Base-by-base conservation (phyloP, 257 asterid genomes). In the Cinchona pubescens region DNA sequence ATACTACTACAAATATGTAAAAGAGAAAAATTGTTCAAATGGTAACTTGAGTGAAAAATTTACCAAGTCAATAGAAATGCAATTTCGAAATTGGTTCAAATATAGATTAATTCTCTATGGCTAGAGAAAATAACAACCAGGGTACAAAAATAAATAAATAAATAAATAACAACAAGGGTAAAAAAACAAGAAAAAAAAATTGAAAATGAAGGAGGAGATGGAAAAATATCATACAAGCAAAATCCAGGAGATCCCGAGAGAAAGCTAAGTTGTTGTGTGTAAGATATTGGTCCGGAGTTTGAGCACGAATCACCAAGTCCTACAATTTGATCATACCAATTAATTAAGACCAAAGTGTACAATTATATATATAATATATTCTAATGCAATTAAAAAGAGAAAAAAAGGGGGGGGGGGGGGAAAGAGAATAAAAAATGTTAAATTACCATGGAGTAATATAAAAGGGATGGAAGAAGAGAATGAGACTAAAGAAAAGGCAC, bases 361-460 rank as follows among this genome's bases (percentile, higher is more conserved):
- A 2, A 1, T 29, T n/a, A n/a, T n/a, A n/a, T 21, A 58, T 45
- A 45, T 0, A 43, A 19, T 16, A 19, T 15, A 15, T 43, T 32
- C 19, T 15, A 35, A 19, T 13, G 23, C 37, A 18, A 0, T 5
- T 29, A 67, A 21, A 48, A 1, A 10, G 13, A 29, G 7, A 13
- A 2, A 30, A n/a, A n/a, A n/a, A n/a, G n/a, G n/a, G n/a, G n/a
- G n/a, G n/a, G n/a, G n/a, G n/a, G n/a, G n/a, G n/a, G n/a, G n/a
- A n/a, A n/a, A n/a, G n/a, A n/a, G n/a, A n/a, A n/a, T n/a, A 37
- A 15, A 12, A 25, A 30, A 55, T 7, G 14, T 10, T 4, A 29
- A 2, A 7, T 35, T 72, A 82, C 86, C 86, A 62, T 82, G 83
- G 56, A 82, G 69, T 40, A 82, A 5, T n/a, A 82, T 79, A 81